Base-by-base conservation (phyloP, 306 rosid species). In the Gastrolobium bilobum region DNA sequence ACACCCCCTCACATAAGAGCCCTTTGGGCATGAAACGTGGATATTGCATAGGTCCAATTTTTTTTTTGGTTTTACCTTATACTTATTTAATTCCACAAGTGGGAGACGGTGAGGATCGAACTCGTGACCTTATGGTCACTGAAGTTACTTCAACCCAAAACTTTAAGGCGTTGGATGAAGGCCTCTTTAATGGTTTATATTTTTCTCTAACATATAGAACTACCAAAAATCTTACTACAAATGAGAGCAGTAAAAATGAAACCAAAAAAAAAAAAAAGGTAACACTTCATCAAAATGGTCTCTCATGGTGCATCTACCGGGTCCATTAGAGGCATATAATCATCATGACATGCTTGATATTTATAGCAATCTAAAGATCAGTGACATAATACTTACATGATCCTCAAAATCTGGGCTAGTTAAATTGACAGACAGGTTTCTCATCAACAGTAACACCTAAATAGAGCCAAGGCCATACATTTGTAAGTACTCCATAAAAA, bases 341-440 rank as follows among this genome's bases (percentile, higher is more conserved):
- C 53, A 66, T 40, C 58, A 68, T 70, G n/a, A 50, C 6, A 71
- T 57, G 8, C 10, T 20, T 58, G 3, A 61, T 62, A 20, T 44
- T 7, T 47, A 47, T 35, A 29, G 68, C 64, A 77, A 52, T 33
- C 11, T 52, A 34, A 11, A 79, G 69, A 59, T n/a, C 37, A 42
- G 52, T 40, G 74, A 13, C 51, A 70, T 5, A 60, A 78, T 35
- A 85, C 94, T 87, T 84, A 92, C 97, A 78, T 92, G 96, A 68
- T 90, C 91, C 84, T 90, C 97, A 63, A 92, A 92, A 62, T 90
- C 96, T 3, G 96, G 97, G 82, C 93, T 87, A 44, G 85, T 82
- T 63, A 92, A 82, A 85, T 92, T 92, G 86, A 90, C 83, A 77
- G 97, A 90, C 62, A 92, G 83, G 81, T 92, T 90, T 85, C 97